These are phyloP conservation scores for Xerocomus spinulosus DNA, from an alignment of 768 basidiomycete species.

Conservation along the genomic window DNA sequence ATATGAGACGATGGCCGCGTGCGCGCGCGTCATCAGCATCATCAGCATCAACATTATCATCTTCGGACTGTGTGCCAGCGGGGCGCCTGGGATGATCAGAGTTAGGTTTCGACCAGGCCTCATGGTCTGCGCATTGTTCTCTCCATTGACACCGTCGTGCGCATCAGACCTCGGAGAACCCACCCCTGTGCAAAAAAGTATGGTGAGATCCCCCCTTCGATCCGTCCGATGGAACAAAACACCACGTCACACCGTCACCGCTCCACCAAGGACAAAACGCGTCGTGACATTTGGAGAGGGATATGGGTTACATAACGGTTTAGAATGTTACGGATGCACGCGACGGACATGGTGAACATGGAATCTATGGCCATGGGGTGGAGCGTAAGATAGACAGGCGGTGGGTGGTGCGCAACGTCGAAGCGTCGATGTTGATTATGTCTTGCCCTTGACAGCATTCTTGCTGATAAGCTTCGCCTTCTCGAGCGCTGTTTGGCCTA, in stretches of 20 bases:
- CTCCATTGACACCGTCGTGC: conserved; percentile 7
- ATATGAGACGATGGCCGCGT: too few relatives aligned
- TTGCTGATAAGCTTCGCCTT: conserved; percentile 94
- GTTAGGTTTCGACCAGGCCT: conserved; percentile 21
- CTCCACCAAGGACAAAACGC: conserved; percentile 2
- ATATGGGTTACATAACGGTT: conserved; percentile 12
- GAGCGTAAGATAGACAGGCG: conserved; percentile 6
- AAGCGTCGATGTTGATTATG: conserved; percentile 33
- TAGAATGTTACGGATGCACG: conserved; percentile 9
- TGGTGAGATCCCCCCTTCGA: too few relatives aligned
- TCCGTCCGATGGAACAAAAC: too few relatives aligned
- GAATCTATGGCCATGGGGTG: conserved; percentile 10
- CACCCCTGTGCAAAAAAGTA: conserved; percentile 13
- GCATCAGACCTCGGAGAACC: conserved; percentile 27
- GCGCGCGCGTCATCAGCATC: too few relatives aligned
- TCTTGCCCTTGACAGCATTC: conserved; percentile 64
- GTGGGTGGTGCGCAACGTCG: background rate
- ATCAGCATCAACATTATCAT: too few relatives aligned
- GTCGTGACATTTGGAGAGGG: conserved; percentile 17
- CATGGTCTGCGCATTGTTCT: conserved; percentile 27
- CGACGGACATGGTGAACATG: conserved; percentile 11
- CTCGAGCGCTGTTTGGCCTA: conserved; percentile 82
- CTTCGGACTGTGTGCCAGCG: too few relatives aligned
- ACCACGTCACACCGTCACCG: conserved; percentile 8
- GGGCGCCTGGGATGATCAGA: conserved; percentile 2